Evolutionary conservation across 202 grass and related monocot species (phyloP), one percentile per base, ranked within the genome.

Genomic region (Schoenoplectus triqueter): DNA sequence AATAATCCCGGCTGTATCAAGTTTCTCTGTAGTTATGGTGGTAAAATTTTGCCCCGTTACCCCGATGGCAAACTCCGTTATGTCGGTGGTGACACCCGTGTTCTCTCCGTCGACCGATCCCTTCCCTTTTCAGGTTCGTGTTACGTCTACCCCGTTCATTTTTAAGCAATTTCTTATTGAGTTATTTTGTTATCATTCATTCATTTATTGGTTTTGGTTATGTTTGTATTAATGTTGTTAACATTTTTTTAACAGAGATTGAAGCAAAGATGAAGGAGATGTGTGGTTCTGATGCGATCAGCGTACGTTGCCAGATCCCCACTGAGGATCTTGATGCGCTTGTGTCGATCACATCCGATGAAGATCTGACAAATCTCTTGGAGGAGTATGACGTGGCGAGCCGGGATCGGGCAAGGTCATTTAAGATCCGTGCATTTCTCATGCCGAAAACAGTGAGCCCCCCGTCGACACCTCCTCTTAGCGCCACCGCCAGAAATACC

Each of bases 301-400:
- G 65, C 73, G 21, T 97, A 17, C 85, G 94, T 46, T 97, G 94
- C 84, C 90, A 94, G 87, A 88, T 97, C 3, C 94, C 94, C 57
- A 92, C 90, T 5, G 92, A 94, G 89, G 94, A 97, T 83, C 87
- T 97, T 19, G 94, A 97, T 64, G 92, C 90, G 3, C 92, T 97
- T n/a, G 82, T 97, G 79, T 94, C 94, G 2, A 86, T 94, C 5
- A 94, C 89, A 2, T 83, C 86, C 46, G 86, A 94, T 59, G 92
- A 92, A 69, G 94, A 94, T 51, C 82, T 97, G 9, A 74, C 87
- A 55, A 90, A 92, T 88, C 84, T 97, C 4, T 21, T 94, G 41
- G 78, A 88, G 44, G 94, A 90, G 79, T 97, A 97, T 73, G 86
- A 94, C n/a, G 71, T 59, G 0, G 90, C 87, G 9, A 85, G 67